phyloP scores from a whole-genome alignment of 805 yeast species.

The Komagataella pseudopastoris region DNA sequence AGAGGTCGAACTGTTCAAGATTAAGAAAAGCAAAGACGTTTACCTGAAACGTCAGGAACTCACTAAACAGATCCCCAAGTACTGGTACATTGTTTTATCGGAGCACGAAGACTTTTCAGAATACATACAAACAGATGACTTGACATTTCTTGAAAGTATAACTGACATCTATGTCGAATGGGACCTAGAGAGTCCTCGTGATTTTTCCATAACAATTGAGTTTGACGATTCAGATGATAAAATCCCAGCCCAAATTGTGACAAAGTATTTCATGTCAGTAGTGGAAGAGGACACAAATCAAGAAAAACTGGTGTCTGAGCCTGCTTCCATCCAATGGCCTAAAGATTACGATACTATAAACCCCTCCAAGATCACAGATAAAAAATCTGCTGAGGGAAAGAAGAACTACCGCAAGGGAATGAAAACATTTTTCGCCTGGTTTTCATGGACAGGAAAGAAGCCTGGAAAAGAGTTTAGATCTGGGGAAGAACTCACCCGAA shows the following conservation, averaged over 20 bases:
- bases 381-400: slow-evolving; percentile 37
- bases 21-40: slow-evolving; percentile 39
- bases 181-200: slow-evolving; percentile 29
- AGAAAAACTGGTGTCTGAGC: slow-evolving; percentile 39
- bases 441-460: slow-evolving; percentile 68
- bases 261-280: slow-evolving; percentile 41
- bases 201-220: slow-evolving; percentile 46
- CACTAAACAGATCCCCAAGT: slow-evolving; percentile 47
- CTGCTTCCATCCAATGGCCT: slow-evolving; percentile 61
- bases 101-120: slow-evolving; percentile 80
- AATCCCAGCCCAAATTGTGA: slow-evolving; percentile 42
- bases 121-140: slow-evolving; percentile 62
- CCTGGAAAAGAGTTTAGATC: slow-evolving; percentile 67
- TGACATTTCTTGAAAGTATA: slow-evolving; percentile 57
- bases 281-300: slow-evolving; percentile 35
- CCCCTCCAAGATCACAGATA: slow-evolving; percentile 30
- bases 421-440: slow-evolving; percentile 83
- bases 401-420: slow-evolving; percentile 53
- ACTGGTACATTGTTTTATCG: slow-evolving; percentile 82
- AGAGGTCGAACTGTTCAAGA: slow-evolving; percentile 41
- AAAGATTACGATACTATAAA: slow-evolving; percentile 37
- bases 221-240: slow-evolving; percentile 35
- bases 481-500: slow-evolving; percentile 66
- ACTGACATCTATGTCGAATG: slow-evolving; percentile 49
- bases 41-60: slow-evolving; percentile 42